Evolutionary conservation across 768 basidiomycete genomes (phyloP).

Genomic region (Boletus sensibilis): DNA sequence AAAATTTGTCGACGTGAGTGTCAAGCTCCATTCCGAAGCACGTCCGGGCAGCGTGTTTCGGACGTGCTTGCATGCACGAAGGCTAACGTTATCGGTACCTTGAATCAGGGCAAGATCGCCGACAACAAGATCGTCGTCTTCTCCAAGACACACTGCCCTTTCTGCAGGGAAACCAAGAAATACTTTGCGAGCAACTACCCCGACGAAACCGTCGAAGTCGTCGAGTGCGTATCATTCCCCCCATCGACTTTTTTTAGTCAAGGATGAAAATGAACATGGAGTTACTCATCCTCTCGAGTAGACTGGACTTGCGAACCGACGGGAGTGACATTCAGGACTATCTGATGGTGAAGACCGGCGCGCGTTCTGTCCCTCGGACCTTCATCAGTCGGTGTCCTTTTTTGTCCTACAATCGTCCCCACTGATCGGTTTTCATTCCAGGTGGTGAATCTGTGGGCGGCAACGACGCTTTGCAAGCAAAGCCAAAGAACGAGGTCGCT

Average conservation of each 20-base stretch:
- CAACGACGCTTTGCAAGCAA: constrained; percentile 17
- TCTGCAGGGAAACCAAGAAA: constrained; percentile 48
- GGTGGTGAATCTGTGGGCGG: constrained; percentile 23
- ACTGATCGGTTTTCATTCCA: not conserved
- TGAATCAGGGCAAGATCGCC: constrained; percentile 42
- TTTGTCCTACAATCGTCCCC: not conserved
- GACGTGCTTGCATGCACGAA: not conserved
- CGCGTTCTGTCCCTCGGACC: constrained; percentile 72
- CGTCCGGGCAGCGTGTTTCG: not conserved
- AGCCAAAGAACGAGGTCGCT: not conserved
- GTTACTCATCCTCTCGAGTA: not conserved
- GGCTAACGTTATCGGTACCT: constrained; percentile 37
- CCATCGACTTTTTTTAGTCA: not conserved
- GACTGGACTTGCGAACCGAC: constrained; percentile 60
- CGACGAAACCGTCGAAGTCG: constrained; percentile 36
- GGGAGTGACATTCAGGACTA: constrained; percentile 66
- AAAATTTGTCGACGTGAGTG: constrained; percentile 42
- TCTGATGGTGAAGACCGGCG: constrained; percentile 59
- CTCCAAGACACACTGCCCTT: constrained; percentile 59
- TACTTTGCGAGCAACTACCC: constrained; percentile 44
- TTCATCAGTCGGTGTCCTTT: constrained; percentile 59
- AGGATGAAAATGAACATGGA: not conserved
- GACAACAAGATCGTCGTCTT: constrained; percentile 57
- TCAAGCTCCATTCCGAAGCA: not conserved
- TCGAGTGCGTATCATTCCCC: constrained; percentile 44